Base-by-base conservation (phyloP, 148 eudicot genomes). In the Rhododendron kiyosumense region DNA sequence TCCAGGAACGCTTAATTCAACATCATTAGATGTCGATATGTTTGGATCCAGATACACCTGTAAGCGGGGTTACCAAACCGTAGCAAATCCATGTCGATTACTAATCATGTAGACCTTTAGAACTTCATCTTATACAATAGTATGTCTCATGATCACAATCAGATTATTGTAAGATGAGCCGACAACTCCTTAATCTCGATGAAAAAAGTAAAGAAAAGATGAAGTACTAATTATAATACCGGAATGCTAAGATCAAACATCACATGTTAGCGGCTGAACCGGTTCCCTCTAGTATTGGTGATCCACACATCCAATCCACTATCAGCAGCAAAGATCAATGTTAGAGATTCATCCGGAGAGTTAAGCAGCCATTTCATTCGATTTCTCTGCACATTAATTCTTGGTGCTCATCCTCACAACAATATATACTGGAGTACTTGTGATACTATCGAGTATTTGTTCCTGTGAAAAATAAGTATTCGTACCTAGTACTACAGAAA, bases 301-400 rank as follows among this genome's bases (percentile, higher is more conserved):
- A 41, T 41, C 45, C 45, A 41, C 45, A 92, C 94, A 84, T 92
- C 94, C 82, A 89, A 91, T 9, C 93, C 94, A 7, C 85, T 89
- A 79, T 92, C 94, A 2, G 92, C 93, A 41, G 45, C 45, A 41
- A 41, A 41, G 45, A 41, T 41, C 45, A 41, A 41, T 41, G 45
- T 93, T 30, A 94, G 86, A 8, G 94, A 91, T 54, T 94, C 85
- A 32, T 90, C 85, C 4, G 93, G 90, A 24, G 87, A 49, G 86
- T 87, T 94, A 82, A 92, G 77, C 75, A 92, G 52, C 94, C 94
- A 94, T 28, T 92, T 92, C 87, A 82, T 87, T 14, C 96, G 94
- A 83, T 92, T 92, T 94, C 96, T 38, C 1, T 32, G 34, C 34
- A 32, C 34, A 32, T 38, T 36, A 36, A 2, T 36, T 61, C n/a